Conservation (phyloP, 495 filamentous ascomycete species). For the Aspergillus olivimuriae region DNA sequence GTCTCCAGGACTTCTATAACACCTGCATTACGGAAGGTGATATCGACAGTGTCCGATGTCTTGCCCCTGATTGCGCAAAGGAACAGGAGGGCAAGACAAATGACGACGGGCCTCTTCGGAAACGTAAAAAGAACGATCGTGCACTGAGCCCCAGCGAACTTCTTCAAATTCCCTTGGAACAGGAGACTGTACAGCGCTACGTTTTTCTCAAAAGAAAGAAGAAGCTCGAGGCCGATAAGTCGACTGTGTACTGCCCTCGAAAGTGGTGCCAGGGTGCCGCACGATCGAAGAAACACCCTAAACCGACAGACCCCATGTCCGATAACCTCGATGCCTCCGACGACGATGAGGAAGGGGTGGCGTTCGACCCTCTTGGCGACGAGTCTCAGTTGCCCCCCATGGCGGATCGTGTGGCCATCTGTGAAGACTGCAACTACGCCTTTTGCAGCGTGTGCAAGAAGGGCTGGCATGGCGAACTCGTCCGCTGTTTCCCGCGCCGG, state of each 20-base stretch:
- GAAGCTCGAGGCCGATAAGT: slow-evolving; percentile 82
- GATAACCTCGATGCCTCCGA: slow-evolving; percentile 45
- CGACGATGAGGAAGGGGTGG: slow-evolving; percentile 23
- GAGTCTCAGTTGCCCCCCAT: slow-evolving; percentile 37
- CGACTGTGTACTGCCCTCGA: slow-evolving; percentile 89
- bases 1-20: slow-evolving; percentile 85
- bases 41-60: slow-evolving; percentile 67
- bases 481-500: slow-evolving; percentile 53
- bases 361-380: slow-evolving; percentile 30
- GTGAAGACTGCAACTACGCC: slow-evolving; percentile 84
- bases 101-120: slow-evolving; percentile 18
- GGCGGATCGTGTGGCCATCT: slow-evolving; percentile 67
- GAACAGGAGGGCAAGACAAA: slow-evolving; percentile 29
- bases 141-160: slow-evolving; percentile 83
- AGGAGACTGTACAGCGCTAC: slow-evolving; percentile 75
- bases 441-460: slow-evolving; percentile 73
- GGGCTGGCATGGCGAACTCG: slow-evolving; percentile 86
- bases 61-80: slow-evolving; percentile 68
- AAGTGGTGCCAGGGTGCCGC: slow-evolving; percentile 93
- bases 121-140: slow-evolving; percentile 45
- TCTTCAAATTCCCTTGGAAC: slow-evolving; percentile 71
- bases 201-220: slow-evolving; percentile 86
- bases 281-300: slow-evolving; percentile 70
- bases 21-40: slow-evolving; percentile 81
- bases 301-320: slow-evolving; percentile 48